Base-by-base conservation (phyloP, 805 yeast species). In the Lipomyces yamanashiensis region DNA sequence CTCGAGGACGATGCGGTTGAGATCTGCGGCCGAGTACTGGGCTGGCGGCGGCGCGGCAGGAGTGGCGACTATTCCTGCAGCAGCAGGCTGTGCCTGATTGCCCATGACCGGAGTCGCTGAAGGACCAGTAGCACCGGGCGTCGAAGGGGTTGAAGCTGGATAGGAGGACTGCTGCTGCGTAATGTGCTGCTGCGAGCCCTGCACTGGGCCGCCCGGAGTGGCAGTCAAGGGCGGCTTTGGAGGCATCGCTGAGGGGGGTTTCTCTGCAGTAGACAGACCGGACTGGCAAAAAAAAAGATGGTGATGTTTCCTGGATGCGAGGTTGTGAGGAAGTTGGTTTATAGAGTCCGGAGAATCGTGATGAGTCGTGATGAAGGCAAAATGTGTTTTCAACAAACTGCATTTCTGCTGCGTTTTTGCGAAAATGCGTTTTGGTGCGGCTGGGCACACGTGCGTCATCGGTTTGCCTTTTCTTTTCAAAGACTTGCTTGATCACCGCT, bases 1-100 rank as follows among this genome's bases (percentile, higher is more conserved):
- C 71, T 95, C 99, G 71, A 95, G 80, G 40, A 95, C 98, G 73
- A 95, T 90, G 67, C 95, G 81, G 75, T 92, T 93, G 74, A 95
- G 81, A 74, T 95, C 98, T 5, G 93, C 92, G 54, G 90, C 91
- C 0, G 96, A 86, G 51, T 55, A 58, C 58, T 58, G 61, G 19
- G 52, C n/a, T 17, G 48, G 50, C 49, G 33, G 49, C 28, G 51
- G 45, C 33, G 47, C 34, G 10, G 47, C 7, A 7, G 63, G 37
- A n/a, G 59, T 21, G 7, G 59, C 40, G 7, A 58, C 34, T 17
- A 55, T 19, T 49, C 44, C 43, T 6, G 48, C 43, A 15, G 56
- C 7, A 2, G 28, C 19, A 15, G 54, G 4, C 58, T 21, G 58
- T 13, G 53, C 19, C 10, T 13, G 28, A 41, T 15, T 41, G 48